Evolutionary conservation across 441 rosid genomes (phyloP).

Genomic region (Bruguiera hainesii): DNA sequence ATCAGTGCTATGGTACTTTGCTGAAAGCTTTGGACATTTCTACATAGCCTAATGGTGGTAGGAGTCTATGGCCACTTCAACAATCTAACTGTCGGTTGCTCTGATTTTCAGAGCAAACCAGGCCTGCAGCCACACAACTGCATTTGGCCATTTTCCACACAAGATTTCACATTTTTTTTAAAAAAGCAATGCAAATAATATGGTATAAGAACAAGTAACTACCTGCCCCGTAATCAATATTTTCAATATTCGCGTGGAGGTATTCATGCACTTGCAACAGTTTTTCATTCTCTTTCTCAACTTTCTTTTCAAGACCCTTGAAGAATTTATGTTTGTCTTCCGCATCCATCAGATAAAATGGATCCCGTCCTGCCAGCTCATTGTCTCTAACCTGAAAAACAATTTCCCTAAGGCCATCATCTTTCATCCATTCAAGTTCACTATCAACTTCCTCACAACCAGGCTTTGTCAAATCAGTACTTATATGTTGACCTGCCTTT

Average conservation of each 20-base stretch:
- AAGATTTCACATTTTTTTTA: neutral
- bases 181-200: neutral
- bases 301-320: constrained; percentile 80
- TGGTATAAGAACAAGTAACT: constrained; percentile 18
- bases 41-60: neutral
- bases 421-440: constrained; percentile 92
- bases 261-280: constrained; percentile 62
- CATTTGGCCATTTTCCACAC: neutral
- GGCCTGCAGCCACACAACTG: constrained; percentile 2
- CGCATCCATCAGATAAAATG: constrained; percentile 68
- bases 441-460: constrained; percentile 39
- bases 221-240: constrained; percentile 95
- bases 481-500: constrained; percentile 33
- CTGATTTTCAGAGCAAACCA: neutral
- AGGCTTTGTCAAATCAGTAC: constrained; percentile 42
- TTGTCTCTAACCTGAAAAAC: constrained; percentile 89
- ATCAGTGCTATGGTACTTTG: neutral
- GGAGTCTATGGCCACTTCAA: constrained; percentile 6
- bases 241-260: constrained; percentile 86
- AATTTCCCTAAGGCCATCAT: constrained; percentile 68
- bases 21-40: neutral
- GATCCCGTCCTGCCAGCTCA: constrained; percentile 81
- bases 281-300: constrained; percentile 75
- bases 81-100: neutral
- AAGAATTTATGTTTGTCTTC: constrained; percentile 72